Evolutionary conservation across 2,329 filamentous ascomycete genomes (phyloP).

Genomic region (Stagonosporopsis vannaccii): DNA sequence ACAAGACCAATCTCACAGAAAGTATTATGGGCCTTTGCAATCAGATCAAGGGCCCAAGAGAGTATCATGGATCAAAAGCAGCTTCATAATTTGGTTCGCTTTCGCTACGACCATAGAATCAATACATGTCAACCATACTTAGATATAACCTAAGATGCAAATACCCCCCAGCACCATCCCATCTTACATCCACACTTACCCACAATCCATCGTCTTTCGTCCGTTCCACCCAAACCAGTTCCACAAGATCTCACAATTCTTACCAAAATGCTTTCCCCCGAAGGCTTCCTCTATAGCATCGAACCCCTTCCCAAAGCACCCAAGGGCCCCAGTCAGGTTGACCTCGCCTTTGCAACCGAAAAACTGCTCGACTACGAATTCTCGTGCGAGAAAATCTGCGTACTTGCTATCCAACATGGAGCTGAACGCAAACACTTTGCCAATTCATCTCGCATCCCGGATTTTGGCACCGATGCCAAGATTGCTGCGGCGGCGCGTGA

Average conservation of each 20-base stretch:
- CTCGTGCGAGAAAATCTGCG: background rate
- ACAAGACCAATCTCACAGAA: no score
- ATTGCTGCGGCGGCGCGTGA: background rate
- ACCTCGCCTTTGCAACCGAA: background rate
- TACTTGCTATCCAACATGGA: background rate
- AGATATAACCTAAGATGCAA: background rate
- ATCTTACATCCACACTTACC: no score
- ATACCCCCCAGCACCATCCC: no score
- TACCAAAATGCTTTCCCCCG: background rate
- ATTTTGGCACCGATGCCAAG: background rate
- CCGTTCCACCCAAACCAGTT: no score
- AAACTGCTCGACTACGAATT: background rate
- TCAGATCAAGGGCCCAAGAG: background rate
- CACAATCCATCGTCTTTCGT: no score
- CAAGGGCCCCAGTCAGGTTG: background rate
- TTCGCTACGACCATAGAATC: background rate
- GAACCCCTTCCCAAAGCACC: background rate
- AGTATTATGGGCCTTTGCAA: no score
- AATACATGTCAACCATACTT: background rate
- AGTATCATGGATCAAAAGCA: background rate
- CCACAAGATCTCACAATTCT: no score
- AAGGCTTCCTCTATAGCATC: background rate
- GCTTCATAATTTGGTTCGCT: background rate
- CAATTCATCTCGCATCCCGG: background rate
- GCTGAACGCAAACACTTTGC: background rate